These are phyloP conservation scores for Lactarius akahatsu DNA, from an alignment of 768 basidiomycete species.

Conservation along the genomic window DNA sequence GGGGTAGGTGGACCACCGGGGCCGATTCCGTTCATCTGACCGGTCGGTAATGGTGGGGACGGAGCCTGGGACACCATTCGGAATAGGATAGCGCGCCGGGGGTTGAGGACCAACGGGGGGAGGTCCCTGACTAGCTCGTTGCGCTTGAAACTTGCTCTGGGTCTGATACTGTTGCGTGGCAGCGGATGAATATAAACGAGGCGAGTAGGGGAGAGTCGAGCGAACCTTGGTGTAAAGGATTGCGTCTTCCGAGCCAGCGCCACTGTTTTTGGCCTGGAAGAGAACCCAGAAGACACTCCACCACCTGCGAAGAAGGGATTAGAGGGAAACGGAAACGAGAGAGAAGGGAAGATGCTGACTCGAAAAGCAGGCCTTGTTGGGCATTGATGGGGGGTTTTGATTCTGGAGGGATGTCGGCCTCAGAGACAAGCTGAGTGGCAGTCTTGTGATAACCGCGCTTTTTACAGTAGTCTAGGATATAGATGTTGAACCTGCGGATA, in stretches of 20 bases:
- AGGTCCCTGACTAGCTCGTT: constrained; percentile 4
- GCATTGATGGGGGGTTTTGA: constrained; percentile 78
- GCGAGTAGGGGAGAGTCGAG: constrained; percentile 9
- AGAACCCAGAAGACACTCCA: constrained; percentile 90
- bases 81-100: constrained; percentile 29
- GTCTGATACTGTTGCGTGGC: constrained; percentile 39
- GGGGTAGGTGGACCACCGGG: constrained; percentile 31
- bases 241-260: constrained; percentile 65
- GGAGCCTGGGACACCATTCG: constrained; percentile 29
- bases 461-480: constrained; percentile 81
- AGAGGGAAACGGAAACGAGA: constrained; percentile 19
- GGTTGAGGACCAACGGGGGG: constrained; percentile 24
- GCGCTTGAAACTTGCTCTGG: constrained; percentile 28
- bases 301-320: constrained; percentile 52
- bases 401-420: constrained; percentile 65
- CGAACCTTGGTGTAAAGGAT: constrained; percentile 68
- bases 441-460: constrained; percentile 79
- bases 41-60: constrained; percentile 26
- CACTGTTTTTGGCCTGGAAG: constrained; percentile 76
- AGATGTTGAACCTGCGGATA: constrained; percentile 75
- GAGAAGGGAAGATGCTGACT: constrained; percentile 47
- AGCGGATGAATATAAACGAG: neutral
- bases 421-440: constrained; percentile 60
- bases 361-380: constrained; percentile 78
- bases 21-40: constrained; percentile 36